Percentiles rank a stretch among this genome's conserved stretches.
Evolutionary conservation across 345 rosid species (phyloP).

Genomic region (Bruguiera sexangula): DNA sequence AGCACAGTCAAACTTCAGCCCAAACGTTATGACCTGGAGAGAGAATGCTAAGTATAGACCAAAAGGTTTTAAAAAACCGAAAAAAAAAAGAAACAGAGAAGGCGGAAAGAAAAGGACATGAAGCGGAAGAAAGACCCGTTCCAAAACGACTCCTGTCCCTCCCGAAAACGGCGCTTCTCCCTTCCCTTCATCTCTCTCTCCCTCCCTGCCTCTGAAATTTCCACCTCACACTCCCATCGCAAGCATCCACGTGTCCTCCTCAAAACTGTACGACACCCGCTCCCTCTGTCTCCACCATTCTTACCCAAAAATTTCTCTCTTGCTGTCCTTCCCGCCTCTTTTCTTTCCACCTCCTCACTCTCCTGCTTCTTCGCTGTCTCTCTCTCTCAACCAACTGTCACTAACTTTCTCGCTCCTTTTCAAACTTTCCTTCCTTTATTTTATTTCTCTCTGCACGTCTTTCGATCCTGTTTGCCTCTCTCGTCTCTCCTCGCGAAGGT

Average conservation of each 20-base stretch:
- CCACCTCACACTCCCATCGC: background rate
- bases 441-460: background rate
- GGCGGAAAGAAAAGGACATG: too few species aligned
- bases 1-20: too few species aligned
- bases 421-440: background rate
- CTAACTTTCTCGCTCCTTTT: background rate
- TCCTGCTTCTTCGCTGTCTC: background rate
- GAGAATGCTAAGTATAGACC: too few species aligned
- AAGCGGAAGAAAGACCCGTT: background rate
- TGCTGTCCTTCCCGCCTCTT: background rate
- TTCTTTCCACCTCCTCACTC: background rate
- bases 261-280: slow-evolving; percentile 1
- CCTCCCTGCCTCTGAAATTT: background rate
- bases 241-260: background rate
- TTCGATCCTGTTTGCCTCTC: too few species aligned
- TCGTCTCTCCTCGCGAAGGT: too few species aligned
- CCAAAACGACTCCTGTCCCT: background rate
- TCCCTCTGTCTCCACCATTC: background rate
- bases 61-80: too few species aligned
- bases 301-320: background rate
- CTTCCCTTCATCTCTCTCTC: background rate
- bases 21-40: too few species aligned
- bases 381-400: background rate
- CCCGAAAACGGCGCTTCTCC: slow-evolving; percentile 6
- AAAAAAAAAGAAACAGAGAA: too few species aligned